Percentiles rank a stretch among this genome's conserved stretches.
Evolutionary conservation across 2,329 filamentous ascomycete species (phyloP).

Genomic region (Allantophomopsis lycopodina): DNA sequence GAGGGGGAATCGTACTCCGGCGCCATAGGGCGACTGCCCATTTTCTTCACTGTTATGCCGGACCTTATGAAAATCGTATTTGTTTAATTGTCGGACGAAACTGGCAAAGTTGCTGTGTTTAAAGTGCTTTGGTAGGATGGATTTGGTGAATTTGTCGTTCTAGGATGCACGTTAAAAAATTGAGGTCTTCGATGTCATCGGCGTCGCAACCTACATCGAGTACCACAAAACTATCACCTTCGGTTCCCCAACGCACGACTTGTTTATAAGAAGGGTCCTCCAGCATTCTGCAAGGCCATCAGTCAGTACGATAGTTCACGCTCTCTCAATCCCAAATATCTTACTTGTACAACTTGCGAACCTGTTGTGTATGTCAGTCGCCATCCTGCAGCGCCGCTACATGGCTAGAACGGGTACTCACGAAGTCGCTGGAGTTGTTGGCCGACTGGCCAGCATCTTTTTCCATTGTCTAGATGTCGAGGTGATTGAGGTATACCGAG

Average conservation of each 20-base stretch:
- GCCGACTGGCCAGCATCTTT: conserved; percentile 22
- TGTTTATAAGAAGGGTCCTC: conserved; percentile 87
- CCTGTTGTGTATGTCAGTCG: conserved; percentile 33
- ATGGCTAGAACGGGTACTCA: conserved; percentile 33
- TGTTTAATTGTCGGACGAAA: conserved; percentile 91
- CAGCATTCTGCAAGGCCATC: conserved; percentile 59
- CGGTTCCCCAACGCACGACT: conserved; percentile 90
- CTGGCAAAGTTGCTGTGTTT: conserved; percentile 98
- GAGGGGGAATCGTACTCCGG: conserved; percentile 31
- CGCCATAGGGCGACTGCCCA: conserved; percentile 67
- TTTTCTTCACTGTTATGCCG: conserved; percentile 80
- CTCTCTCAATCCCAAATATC: conserved; percentile 10
- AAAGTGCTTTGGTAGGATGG: conserved; percentile 94
- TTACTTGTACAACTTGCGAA: conserved; percentile 98
- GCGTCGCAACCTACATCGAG: conserved; percentile 55
- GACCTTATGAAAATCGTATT: conserved; percentile 98
- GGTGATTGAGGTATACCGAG: background rate
- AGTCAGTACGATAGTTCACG: conserved; percentile 14
- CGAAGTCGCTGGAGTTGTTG: conserved; percentile 92
- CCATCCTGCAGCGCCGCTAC: too few species aligned
- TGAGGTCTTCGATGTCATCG: too few species aligned
- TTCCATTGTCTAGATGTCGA: conserved; percentile 12
- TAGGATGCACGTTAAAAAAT: conserved; percentile 22
- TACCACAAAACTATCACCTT: conserved; percentile 92
- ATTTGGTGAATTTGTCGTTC: conserved; percentile 98